Evolutionary conservation across 208 protist genomes (phyloP).

Genomic region (Endotrypanum monterogeii): DNA sequence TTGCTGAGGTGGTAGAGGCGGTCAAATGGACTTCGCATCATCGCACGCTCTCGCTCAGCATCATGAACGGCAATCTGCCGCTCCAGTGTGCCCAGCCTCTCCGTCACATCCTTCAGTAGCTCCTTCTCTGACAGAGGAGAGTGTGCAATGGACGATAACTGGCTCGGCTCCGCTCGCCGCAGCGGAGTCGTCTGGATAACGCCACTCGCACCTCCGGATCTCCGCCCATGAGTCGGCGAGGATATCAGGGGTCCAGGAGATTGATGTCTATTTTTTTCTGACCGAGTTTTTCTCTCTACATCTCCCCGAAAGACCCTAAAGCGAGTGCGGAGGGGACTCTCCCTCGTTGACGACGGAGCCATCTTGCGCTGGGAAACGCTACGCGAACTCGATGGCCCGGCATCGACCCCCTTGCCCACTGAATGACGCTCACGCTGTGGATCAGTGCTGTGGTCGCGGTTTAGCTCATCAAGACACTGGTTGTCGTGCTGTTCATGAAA

Average conservation of each 20-base stretch:
- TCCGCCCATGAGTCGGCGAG: slow-evolving; percentile 1
- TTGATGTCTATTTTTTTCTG: neutral
- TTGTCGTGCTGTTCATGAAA: neutral
- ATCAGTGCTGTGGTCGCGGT: slow-evolving; percentile 18
- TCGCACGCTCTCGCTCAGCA: slow-evolving; percentile 33
- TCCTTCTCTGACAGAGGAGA: slow-evolving; percentile 27
- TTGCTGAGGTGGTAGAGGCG: slow-evolving; percentile 89
- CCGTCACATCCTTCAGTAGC: slow-evolving; percentile 49
- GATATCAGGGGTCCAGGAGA: neutral
- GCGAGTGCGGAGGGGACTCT: neutral
- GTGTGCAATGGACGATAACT: slow-evolving; percentile 4
- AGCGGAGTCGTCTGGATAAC: neutral
- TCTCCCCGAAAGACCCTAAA: neutral
- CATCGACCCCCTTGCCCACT: neutral
- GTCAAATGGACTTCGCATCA: slow-evolving; percentile 57
- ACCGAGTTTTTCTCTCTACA: neutral
- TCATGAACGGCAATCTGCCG: slow-evolving; percentile 45
- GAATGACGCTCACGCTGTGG: neutral
- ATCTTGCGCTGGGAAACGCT: neutral
- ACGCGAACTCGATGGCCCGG: slow-evolving; percentile 8
- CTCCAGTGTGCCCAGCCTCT: slow-evolving; percentile 41
- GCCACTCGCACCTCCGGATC: neutral
- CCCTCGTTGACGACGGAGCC: neutral
- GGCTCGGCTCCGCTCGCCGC: slow-evolving; percentile 7
- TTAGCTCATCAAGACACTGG: neutral